Evolutionary conservation across 164 flowering plant genomes (phyloP).

Genomic region (Taxillus chinensis): DNA sequence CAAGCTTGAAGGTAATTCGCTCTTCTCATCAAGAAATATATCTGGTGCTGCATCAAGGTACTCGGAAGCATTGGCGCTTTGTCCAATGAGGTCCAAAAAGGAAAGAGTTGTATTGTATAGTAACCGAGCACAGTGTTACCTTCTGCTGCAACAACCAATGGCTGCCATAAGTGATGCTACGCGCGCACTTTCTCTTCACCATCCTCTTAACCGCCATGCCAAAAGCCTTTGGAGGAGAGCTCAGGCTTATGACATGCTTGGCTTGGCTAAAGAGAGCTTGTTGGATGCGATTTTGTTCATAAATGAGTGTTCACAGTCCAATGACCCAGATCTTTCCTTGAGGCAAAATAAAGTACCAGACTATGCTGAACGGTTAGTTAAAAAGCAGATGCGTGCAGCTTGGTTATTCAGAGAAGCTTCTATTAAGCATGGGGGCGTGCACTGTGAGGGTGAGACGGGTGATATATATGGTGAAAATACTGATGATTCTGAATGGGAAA

Average conservation of each 20-base stretch:
- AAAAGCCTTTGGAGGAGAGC: conserved; percentile 98
- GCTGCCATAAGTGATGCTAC: conserved; percentile 96
- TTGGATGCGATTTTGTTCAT: conserved; percentile 91
- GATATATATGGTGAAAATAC: conserved; percentile 61
- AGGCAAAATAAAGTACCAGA: conserved; percentile 95
- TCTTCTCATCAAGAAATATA: conserved; percentile 92
- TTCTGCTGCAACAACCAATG: conserved; percentile 81
- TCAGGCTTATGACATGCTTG: conserved; percentile 97
- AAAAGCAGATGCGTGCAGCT: conserved; percentile 97
- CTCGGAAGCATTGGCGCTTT: conserved; percentile 80
- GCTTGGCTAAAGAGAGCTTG: conserved; percentile 92
- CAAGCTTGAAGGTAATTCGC: conserved; percentile 95
- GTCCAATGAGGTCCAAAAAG: conserved; percentile 83
- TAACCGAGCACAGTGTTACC: conserved; percentile 94
- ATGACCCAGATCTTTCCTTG: conserved; percentile 77
- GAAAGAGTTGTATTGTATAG: conserved; percentile 91
- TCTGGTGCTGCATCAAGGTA: conserved; percentile 91
- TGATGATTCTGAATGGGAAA: conserved; percentile 99
- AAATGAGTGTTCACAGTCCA: conserved; percentile 90
- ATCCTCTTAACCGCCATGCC: conserved; percentile 90
- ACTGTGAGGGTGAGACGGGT: conserved; percentile 57
- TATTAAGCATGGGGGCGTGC: conserved; percentile 72
- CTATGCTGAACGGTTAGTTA: conserved; percentile 92
- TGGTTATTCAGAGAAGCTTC: conserved; percentile 97
- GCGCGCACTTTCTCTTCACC: conserved; percentile 84